phyloP scores from a whole-genome alignment of 495 filamentous ascomycete genomes.

The Gamarada debralockiae region DNA sequence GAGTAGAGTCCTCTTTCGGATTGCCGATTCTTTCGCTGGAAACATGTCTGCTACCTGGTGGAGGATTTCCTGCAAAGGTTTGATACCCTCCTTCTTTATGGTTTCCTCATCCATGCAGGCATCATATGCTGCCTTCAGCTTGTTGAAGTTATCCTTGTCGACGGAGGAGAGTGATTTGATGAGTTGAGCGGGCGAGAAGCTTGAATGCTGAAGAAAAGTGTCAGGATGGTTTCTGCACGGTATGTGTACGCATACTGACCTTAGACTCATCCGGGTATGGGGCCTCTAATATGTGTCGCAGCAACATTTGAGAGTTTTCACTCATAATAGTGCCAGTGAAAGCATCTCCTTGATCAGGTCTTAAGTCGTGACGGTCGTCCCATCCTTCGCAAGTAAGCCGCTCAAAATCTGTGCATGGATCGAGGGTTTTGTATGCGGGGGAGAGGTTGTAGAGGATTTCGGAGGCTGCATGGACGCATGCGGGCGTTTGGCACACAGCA shows the following conservation, averaged over 20 bases:
- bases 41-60: conserved; percentile 50
- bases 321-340: conserved; percentile 56
- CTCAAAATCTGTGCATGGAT: conserved; percentile 69
- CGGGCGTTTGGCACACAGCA: conserved; percentile 49
- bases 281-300: conserved; percentile 62
- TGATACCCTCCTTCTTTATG: conserved; percentile 48
- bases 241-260: conserved; percentile 14
- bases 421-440: conserved; percentile 56
- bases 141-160: conserved; percentile 62
- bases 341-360: conserved; percentile 58
- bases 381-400: conserved; percentile 67
- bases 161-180: conserved; percentile 23
- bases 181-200: conserved; percentile 39
- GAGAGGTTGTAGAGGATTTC: conserved; percentile 64
- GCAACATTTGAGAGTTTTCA: conserved; percentile 52
- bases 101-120: conserved; percentile 59
- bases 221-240: conserved; percentile 9
- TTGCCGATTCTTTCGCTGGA: conserved; percentile 29
- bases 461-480: conserved; percentile 66
- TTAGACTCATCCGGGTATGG: conserved; percentile 43
- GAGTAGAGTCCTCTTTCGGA: conserved; percentile 18
- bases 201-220: conserved; percentile 32
- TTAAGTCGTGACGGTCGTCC: conserved; percentile 60
- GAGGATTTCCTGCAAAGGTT: conserved; percentile 49
- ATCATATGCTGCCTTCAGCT: conserved; percentile 58